Base-by-base conservation (phyloP, 768 basidiomycete genomes). In the Amanita thiersii region DNA sequence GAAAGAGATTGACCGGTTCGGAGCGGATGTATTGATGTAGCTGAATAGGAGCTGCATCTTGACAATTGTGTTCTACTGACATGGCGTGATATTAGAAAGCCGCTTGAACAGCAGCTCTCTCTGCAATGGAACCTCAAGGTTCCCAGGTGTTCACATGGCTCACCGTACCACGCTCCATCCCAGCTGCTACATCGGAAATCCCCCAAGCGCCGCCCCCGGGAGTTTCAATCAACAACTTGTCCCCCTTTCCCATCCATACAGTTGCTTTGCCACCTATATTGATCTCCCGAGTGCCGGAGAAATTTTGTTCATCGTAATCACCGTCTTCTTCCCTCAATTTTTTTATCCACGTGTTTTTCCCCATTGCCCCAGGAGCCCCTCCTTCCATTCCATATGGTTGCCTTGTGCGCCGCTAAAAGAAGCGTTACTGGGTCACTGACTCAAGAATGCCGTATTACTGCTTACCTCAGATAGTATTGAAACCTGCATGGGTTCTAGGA, bases 151-250 rank as follows among this genome's bases (percentile, higher is more conserved):
- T 60, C 32, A 59, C 53, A 56, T 76, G 66, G 17, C 45, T 48
- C 32, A n/a, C n/a, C n/a, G n/a, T n/a, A n/a, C 20, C 5, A 18
- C 4, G 7, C 48, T 49, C 62, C 63, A 52, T 46, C 53, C 43
- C 37, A 49, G 33, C 47, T 29, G 15, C 53, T 24, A 54, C 60
- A 41, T 65, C 65, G 7, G 52, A 50, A 11, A 47, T 55, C 1
- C 91, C 91, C 86, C 86, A 94, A 2, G 79, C 92, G 5, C 92
- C 92, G 6, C 83, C 92, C 1, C 92, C 92, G 0, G 92, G 92
- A 0, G 92, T 93, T 63, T 91, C 80, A 37, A 94, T 78, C 44
- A 82, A 50, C 45, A 96, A 56, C 37, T 70, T 67, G 55, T 96
- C 91, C 4, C 89, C 86, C 52, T 88, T 86, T 26, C 87, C 86